Conservation (phyloP, 495 filamentous ascomycete species). For the Chlorociboria aeruginascens region DNA sequence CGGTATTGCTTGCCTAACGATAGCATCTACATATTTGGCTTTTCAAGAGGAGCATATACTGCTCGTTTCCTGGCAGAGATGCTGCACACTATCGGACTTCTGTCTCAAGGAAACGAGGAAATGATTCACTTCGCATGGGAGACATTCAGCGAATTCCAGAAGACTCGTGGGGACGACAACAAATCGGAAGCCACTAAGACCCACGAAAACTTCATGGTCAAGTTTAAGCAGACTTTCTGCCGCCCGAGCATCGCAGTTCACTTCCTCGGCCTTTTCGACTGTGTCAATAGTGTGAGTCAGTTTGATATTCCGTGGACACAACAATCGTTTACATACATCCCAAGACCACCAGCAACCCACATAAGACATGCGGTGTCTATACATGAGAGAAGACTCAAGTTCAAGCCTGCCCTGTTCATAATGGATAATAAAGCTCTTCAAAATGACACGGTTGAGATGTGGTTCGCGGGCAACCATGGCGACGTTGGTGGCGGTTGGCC, state of each 20-base stretch:
- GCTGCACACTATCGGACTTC: slow-evolving; percentile 71
- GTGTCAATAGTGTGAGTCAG: slow-evolving; percentile 52
- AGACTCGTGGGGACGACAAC: not conserved
- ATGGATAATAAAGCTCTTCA: not conserved
- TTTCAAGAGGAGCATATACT: slow-evolving; percentile 74
- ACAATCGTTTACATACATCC: slow-evolving; percentile 30
- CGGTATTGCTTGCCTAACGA: slow-evolving; percentile 70
- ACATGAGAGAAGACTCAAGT: slow-evolving; percentile 62
- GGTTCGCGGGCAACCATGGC: slow-evolving; percentile 1
- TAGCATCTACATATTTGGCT: slow-evolving; percentile 74
- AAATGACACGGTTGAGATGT: not conserved
- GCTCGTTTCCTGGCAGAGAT: slow-evolving; percentile 80
- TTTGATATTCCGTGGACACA: slow-evolving; percentile 27
- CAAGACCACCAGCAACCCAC: slow-evolving; percentile 30
- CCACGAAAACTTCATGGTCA: not conserved
- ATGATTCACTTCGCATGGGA: slow-evolving; percentile 81
- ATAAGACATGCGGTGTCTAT: slow-evolving; percentile 67
- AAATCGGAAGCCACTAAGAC: too few relatives aligned
- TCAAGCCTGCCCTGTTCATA: slow-evolving; percentile 15
- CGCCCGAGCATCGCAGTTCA: slow-evolving; percentile 26
- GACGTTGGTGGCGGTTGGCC: slow-evolving; percentile 9
- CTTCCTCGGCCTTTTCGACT: slow-evolving; percentile 48
- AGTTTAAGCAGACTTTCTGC: slow-evolving; percentile 2
- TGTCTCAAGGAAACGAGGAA: slow-evolving; percentile 76
- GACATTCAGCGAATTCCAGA: slow-evolving; percentile 59